These are phyloP conservation scores for Scedosporium dehoogii DNA, from an alignment of 2,329 filamentous ascomycete species.

Conservation along the genomic window DNA sequence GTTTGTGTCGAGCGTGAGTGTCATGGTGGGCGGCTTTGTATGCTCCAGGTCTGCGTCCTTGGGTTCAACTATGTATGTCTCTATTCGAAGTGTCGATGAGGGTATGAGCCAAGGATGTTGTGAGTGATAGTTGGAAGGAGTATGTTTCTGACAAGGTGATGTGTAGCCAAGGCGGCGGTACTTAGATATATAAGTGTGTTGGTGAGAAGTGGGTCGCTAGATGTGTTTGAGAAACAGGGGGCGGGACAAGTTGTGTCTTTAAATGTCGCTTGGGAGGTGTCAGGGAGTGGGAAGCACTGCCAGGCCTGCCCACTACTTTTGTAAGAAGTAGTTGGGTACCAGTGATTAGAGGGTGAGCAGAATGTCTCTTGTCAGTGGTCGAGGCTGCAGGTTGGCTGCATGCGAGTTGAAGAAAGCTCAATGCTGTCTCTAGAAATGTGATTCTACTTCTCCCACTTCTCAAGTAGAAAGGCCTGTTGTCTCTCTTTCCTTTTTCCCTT, in stretches of 20 bases:
- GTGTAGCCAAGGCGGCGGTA: not conserved
- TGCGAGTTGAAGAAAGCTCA: not conserved
- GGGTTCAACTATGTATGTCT: not conserved
- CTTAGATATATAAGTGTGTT: conserved; percentile 3
- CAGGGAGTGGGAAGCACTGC: not conserved
- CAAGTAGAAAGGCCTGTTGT: not conserved
- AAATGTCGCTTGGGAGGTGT: conserved; percentile 1
- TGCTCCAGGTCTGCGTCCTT: conserved; percentile 2
- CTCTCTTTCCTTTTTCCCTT: not conserved
- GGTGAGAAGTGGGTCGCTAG: not conserved
- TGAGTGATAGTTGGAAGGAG: not conserved
- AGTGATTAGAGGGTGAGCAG: not conserved
- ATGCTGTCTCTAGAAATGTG: not conserved
- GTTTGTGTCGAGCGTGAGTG: conserved; percentile 88
- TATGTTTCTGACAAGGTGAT: not conserved
- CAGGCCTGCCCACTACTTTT: not conserved
- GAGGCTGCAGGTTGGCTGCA: not conserved
- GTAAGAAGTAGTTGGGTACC: not conserved
- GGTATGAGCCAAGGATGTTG: conserved; percentile 10
- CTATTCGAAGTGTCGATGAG: conserved; percentile 10
- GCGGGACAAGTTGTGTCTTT: conserved; percentile 3
- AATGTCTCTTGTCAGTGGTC: not conserved
- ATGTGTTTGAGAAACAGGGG: conserved; percentile 2
- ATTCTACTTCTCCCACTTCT: not conserved
- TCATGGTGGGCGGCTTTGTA: conserved; percentile 51